A percentile compares a stretch with the other conserved stretches of the same genome.
These are phyloP conservation scores for Pelagophyceae sp. DNA, from an alignment of 352 stramenopile species.

Conservation along the genomic window DNA sequence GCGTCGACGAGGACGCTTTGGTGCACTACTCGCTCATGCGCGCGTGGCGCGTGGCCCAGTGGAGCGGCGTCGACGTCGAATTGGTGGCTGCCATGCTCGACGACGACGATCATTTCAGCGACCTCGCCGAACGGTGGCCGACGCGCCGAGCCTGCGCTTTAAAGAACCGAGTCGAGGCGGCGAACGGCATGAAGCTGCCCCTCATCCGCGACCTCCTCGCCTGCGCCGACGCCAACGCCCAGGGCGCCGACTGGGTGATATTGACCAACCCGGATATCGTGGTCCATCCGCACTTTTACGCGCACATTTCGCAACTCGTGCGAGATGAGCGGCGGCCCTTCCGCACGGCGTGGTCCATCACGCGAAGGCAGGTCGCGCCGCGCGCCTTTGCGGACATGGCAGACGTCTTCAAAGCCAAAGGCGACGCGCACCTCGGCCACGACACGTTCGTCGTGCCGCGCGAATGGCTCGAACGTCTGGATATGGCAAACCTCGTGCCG, in stretches of 20 bases:
- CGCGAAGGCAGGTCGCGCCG: slow-evolving; percentile 9
- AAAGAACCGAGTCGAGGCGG: not conserved
- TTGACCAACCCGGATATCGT: slow-evolving; percentile 17
- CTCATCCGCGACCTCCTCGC: not conserved
- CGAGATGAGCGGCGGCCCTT: slow-evolving; percentile 6
- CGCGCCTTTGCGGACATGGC: not conserved
- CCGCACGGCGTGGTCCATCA: slow-evolving; percentile 1
- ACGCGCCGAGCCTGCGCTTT: slow-evolving; percentile 6
- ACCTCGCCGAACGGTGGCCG: not conserved
- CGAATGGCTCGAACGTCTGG: not conserved
- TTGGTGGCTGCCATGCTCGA: not conserved
- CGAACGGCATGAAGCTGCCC: slow-evolving; percentile 7
- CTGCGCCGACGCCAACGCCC: slow-evolving; percentile 4
- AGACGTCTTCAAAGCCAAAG: not conserved
- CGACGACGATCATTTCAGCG: not conserved
- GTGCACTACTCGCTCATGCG: not conserved
- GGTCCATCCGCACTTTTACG: slow-evolving; percentile 16
- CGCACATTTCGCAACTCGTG: not conserved
- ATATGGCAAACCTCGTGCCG: not conserved
- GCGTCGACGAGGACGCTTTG: slow-evolving; percentile 6
- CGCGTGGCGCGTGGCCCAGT: not conserved
- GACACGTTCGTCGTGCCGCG: slow-evolving; percentile 7
- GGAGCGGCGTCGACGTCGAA: slow-evolving; percentile 3
- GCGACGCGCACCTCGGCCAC: slow-evolving; percentile 14
- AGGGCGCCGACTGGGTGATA: not conserved